Evolutionary conservation across 768 basidiomycete species (phyloP).

Genomic region (Suillus subluteus): DNA sequence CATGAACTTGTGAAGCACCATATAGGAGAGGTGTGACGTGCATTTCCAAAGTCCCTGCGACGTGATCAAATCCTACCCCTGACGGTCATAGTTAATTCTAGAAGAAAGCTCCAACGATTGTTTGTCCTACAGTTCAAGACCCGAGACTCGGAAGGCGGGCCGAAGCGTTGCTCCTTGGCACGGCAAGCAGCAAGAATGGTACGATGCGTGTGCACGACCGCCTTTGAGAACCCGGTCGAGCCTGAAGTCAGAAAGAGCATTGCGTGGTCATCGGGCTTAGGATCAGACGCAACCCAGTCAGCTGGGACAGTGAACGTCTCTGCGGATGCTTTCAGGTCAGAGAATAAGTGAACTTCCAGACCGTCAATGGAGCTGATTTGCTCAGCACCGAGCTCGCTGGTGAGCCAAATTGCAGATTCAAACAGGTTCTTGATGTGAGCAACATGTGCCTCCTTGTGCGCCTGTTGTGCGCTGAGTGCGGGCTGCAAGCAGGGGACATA

Average conservation of each 20-base stretch:
- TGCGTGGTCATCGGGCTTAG: slow-evolving; percentile 32
- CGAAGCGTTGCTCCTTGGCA: slow-evolving; percentile 40
- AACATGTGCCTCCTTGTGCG: slow-evolving; percentile 34
- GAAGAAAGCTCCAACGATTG: neutral
- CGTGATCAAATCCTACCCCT: slow-evolving; percentile 51
- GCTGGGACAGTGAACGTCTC: slow-evolving; percentile 5
- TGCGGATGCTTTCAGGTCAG: slow-evolving; percentile 25
- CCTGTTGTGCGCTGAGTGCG: slow-evolving; percentile 35
- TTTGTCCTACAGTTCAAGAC: slow-evolving; percentile 43
- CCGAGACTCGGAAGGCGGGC: slow-evolving; percentile 33
- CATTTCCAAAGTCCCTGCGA: slow-evolving; percentile 46
- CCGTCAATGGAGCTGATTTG: slow-evolving; percentile 27
- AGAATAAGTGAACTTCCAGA: slow-evolving; percentile 28
- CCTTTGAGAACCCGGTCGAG: slow-evolving; percentile 50
- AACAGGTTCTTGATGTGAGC: slow-evolving; percentile 34
- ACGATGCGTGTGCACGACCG: slow-evolving; percentile 42
- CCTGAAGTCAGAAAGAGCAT: slow-evolving; percentile 45
- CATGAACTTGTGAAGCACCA: slow-evolving; percentile 30
- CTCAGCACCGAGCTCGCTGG: slow-evolving; percentile 31
- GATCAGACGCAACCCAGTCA: slow-evolving; percentile 22
- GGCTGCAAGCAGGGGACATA: slow-evolving; percentile 37
- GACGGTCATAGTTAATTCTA: neutral
- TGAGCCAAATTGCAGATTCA: slow-evolving; percentile 35
- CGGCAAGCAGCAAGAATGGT: slow-evolving; percentile 38
- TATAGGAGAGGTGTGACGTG: slow-evolving; percentile 41